Conservation (phyloP, 768 basidiomycete genomes). For the Tricholoma saponaceum region DNA sequence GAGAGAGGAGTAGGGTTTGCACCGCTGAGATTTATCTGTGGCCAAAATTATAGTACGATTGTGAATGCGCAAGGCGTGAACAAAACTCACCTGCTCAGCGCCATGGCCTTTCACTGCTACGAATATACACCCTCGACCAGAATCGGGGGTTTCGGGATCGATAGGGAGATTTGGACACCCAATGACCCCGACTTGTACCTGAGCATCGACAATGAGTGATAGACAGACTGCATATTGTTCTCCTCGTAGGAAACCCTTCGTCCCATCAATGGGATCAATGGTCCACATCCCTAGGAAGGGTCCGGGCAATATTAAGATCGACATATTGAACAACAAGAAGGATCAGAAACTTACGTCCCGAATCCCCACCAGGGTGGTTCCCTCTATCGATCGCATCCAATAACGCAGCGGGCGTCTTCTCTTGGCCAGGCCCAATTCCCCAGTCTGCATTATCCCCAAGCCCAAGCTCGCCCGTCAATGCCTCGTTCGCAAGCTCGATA, state of each 20-base stretch:
- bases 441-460: conserved; percentile 61
- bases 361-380: conserved; percentile 62
- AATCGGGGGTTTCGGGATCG: conserved; percentile 46
- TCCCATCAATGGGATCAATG: conserved; percentile 89
- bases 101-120: conserved; percentile 86
- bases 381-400: conserved; percentile 87
- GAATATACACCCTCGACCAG: conserved; percentile 76
- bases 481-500: conserved; percentile 78
- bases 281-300: conserved; percentile 72
- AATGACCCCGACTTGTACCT: conserved; percentile 80
- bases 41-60: neutral
- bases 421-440: conserved; percentile 65
- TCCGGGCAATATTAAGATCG: neutral
- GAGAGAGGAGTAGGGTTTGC: conserved; percentile 42
- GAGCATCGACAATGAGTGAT: conserved; percentile 73
- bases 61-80: neutral
- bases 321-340: neutral
- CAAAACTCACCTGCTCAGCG: conserved; percentile 56
- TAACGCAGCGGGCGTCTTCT: conserved; percentile 53
- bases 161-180: conserved; percentile 90
- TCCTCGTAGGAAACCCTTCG: conserved; percentile 88
- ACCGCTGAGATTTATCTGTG: conserved; percentile 51
- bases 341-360: conserved; percentile 57
- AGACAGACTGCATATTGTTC: conserved; percentile 94
- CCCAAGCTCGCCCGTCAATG: conserved; percentile 51